phyloP scores from a whole-genome alignment of 1,139 yeast species.

The Hansenula sp. region DNA sequence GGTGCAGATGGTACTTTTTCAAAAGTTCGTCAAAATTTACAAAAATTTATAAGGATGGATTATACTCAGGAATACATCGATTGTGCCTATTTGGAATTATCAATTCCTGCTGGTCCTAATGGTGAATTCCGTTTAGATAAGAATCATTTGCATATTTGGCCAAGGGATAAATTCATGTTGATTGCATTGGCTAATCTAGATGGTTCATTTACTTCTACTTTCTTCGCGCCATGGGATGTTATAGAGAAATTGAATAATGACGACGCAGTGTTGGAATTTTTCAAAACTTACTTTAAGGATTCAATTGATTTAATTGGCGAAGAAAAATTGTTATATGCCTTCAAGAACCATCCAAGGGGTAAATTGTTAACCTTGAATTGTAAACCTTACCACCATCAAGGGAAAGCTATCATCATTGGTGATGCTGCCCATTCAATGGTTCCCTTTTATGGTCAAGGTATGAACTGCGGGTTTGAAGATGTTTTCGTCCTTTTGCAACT shows the following conservation, averaged over 20 bases:
- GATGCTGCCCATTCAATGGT: conserved; percentile 98
- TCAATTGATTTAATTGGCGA: conserved; percentile 67
- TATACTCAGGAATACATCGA: conserved; percentile 76
- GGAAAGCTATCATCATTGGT: conserved; percentile 69
- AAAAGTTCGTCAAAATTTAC: conserved; percentile 66
- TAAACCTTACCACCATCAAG: conserved; percentile 64
- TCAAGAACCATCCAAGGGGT: conserved; percentile 65
- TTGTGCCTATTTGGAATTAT: conserved; percentile 77
- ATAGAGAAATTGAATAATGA: conserved; percentile 49
- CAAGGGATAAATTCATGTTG: conserved; percentile 79
- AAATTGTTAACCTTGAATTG: conserved; percentile 67
- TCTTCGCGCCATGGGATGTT: conserved; percentile 79
- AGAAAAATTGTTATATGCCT: conserved; percentile 47
- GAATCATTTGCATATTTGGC: conserved; percentile 91
- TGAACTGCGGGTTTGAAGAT: conserved; percentile 96
- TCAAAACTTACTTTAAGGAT: conserved; percentile 64
- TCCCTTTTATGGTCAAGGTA: conserved; percentile 95
- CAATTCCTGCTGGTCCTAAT: conserved; percentile 54
- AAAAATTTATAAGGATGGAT: conserved; percentile 65
- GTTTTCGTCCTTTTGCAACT: conserved; percentile 62
- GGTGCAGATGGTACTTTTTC: conserved; percentile 92
- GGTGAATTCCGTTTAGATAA: conserved; percentile 51
- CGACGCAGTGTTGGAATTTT: conserved; percentile 49
- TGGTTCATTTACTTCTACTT: conserved; percentile 86
- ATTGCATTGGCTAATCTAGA: conserved; percentile 84